Conservation (phyloP, 163 green algal genomes). For the Coccomyxa subellipsoidea region DNA sequence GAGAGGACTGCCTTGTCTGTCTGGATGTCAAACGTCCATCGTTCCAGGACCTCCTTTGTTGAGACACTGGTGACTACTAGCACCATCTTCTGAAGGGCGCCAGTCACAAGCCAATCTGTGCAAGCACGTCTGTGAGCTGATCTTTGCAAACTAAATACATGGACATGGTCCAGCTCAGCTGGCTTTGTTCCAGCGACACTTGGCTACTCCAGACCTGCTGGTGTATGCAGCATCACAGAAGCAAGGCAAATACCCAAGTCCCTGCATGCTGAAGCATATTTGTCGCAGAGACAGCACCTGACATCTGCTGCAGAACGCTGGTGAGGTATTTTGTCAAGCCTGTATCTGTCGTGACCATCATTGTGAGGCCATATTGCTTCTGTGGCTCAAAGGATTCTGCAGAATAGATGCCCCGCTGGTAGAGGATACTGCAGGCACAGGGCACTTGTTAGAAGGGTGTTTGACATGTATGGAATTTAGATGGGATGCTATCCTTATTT, state of each 20-base stretch:
- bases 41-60: conserved; percentile 84
- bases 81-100: conserved; percentile 87
- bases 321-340: conserved; percentile 79
- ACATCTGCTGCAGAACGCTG: conserved; percentile 80
- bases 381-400: conserved; percentile 84
- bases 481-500: no score
- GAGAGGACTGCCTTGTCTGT: conserved; percentile 50
- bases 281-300: conserved; percentile 37
- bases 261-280: not conserved
- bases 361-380: conserved; percentile 89
- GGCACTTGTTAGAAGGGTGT: no score
- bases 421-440: conserved; percentile 83
- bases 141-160: not conserved
- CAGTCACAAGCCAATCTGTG: conserved; percentile 83
- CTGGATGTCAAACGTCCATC: conserved; percentile 96
- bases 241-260: no score
- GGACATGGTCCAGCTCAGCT: no score
- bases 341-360: conserved; percentile 78
- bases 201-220: not conserved
- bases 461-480: no score
- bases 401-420: conserved; percentile 96
- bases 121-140: not conserved
- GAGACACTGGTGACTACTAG: conserved; percentile 78
- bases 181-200: no score
- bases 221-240: no score